Conservation (phyloP, 495 filamentous ascomycete species). For the Penicillium ochrochloron region DNA sequence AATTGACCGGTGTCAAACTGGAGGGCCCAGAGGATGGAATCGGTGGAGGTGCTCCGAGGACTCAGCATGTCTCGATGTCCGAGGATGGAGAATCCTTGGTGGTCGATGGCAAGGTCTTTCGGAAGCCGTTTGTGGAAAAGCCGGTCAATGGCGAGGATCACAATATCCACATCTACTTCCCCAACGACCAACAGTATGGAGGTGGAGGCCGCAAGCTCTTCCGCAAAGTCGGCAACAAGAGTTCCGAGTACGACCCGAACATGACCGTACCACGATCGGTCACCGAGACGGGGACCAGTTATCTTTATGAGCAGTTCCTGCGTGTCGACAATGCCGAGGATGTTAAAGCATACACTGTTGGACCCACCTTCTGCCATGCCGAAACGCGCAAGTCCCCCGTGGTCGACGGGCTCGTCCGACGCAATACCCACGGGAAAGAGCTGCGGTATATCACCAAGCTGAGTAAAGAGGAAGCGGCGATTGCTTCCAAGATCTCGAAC, state of each 20-base stretch:
- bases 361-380: conserved; percentile 90
- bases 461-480: conserved; percentile 76
- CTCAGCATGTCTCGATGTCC: conserved; percentile 74
- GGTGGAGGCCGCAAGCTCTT: conserved; percentile 92
- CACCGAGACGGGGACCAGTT: conserved; percentile 77
- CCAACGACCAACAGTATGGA: conserved; percentile 70
- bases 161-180: conserved; percentile 98
- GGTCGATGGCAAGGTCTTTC: conserved; percentile 80
- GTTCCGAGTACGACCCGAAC: conserved; percentile 84
- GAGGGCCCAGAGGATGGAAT: conserved; percentile 75
- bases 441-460: conserved; percentile 91
- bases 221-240: conserved; percentile 97
- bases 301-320: conserved; percentile 96
- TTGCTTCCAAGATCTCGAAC: conserved; percentile 86
- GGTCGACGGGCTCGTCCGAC: conserved; percentile 91
- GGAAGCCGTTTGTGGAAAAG: conserved; percentile 98
- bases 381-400: conserved; percentile 97
- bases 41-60: conserved; percentile 59
- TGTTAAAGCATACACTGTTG: conserved; percentile 98
- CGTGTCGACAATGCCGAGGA: conserved; percentile 95
- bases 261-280: conserved; percentile 78
- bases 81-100: conserved; percentile 86
- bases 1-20: conserved; percentile 78
- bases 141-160: conserved; percentile 98
- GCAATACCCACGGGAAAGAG: conserved; percentile 97